Base-by-base conservation (phyloP, 192 early-diverging fungal species). In the Coemansia sp. region DNA sequence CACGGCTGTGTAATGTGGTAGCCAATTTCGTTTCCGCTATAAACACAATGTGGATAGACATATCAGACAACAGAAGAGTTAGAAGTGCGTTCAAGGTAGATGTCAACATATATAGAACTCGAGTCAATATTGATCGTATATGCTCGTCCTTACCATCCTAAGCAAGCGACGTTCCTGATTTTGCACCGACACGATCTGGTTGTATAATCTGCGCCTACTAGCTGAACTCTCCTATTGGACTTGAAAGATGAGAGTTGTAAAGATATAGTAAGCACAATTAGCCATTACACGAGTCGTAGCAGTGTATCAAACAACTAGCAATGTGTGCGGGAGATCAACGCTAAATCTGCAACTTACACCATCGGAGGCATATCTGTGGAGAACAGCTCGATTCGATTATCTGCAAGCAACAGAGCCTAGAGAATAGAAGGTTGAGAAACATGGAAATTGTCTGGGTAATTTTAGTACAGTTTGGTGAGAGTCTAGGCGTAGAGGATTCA, bases 1-100 rank as follows among this genome's bases (percentile, higher is more conserved):
- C 97, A 98, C 33, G 95, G 92, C 70, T 91, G 88, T 2, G 92
- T 92, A 36, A 94, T 91, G 71, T 94, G 91, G 68, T 94, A 94
- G 16, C 91, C 92, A 64, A 94, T 76, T 20, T 87, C 86, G 64
- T 92, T 94, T 22, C 92, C 92, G 58, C 91, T 74, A 85, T 27
- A 60, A 46, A 15, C 5, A 55, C 5, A 20, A 31, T 55, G 15
- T 55, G 53, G 10, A 10, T 13, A 65, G 13, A 43, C 29, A 71
- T 33, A 9, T 34, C 36, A 5, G 10, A 40, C 18, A 50, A 13
- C 9, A 62, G 8, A 12, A 34, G 5, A 24, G 24, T 43, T 61
- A 60, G 53, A 29, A 33, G 10, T 31, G 29, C 4, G 10, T 24
- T 27, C 10, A 27, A 31, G 4, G 10, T 31, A 5, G 27, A 13